These are phyloP conservation scores for Blastomyces silverae DNA, from an alignment of 2,329 filamentous ascomycete species.

Conservation along the genomic window DNA sequence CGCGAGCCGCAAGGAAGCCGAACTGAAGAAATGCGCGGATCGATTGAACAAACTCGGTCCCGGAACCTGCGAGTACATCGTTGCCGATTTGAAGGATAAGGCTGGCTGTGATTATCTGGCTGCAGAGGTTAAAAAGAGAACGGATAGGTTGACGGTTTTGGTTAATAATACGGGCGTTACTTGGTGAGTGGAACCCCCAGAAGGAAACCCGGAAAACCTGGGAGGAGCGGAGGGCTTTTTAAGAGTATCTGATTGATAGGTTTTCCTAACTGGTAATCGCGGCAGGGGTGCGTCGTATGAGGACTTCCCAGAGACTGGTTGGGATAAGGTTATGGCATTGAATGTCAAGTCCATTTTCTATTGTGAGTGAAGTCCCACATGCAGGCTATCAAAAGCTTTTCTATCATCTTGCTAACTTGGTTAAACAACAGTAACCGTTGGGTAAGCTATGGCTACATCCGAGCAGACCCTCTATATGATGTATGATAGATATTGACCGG, in stretches of 20 bases:
- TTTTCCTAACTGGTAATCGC: background rate
- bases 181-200: conserved; percentile 23
- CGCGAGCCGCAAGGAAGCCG: conserved; percentile 38
- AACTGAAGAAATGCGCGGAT: conserved; percentile 33
- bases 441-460: background rate
- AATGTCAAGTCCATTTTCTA: conserved; percentile 43
- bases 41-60: conserved; percentile 38
- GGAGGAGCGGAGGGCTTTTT: background rate
- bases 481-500: conserved; percentile 3
- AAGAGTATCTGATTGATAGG: background rate
- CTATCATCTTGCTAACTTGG: background rate
- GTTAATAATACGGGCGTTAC: conserved; percentile 40
- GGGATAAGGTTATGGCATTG: conserved; percentile 45
- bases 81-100: conserved; percentile 39
- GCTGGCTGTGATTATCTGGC: conserved; percentile 35
- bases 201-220: background rate
- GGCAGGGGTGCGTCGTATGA: conserved; percentile 42
- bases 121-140: conserved; percentile 33
- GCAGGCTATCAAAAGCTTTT: background rate
- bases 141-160: conserved; percentile 35
- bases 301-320: conserved; percentile 44
- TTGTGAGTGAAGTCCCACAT: conserved; percentile 8
- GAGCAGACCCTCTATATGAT: background rate
- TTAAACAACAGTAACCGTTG: conserved; percentile 8
- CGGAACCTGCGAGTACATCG: conserved; percentile 38